Conservation (phyloP, 1,284 basidiomycete species). For the Heterobasidion irregulare region DNA sequence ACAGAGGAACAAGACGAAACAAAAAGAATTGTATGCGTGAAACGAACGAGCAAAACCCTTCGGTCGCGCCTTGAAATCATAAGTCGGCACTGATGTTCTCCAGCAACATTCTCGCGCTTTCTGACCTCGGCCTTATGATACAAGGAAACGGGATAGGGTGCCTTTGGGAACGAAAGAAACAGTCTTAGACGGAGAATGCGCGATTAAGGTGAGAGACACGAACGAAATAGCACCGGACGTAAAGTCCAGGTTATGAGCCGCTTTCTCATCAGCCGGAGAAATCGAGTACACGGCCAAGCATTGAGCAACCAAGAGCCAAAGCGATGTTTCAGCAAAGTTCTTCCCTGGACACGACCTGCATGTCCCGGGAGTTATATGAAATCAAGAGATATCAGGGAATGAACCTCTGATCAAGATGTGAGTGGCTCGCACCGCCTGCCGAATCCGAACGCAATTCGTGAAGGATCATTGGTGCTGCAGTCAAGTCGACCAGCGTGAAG, state of each 20-base stretch:
- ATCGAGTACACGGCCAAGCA: not conserved
- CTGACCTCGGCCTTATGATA: not conserved
- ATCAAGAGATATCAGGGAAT: not conserved
- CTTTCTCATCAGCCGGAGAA: not conserved
- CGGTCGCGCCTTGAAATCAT: too few relatives aligned
- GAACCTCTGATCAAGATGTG: not conserved
- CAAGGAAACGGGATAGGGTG: not conserved
- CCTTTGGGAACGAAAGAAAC: not conserved
- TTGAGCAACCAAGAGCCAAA: not conserved
- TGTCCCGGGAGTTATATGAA: too few relatives aligned
- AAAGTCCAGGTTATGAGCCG: not conserved
- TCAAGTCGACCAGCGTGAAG: not conserved
- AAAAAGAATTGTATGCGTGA: too few relatives aligned
- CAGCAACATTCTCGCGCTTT: not conserved
- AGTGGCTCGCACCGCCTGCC: not conserved
- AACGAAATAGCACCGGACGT: not conserved
- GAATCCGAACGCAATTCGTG: constrained; percentile 1
- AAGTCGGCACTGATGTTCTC: too few relatives aligned
- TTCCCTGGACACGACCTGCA: not conserved
- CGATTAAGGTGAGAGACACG: not conserved
- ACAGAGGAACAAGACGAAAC: too few relatives aligned
- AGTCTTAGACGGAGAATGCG: not conserved
- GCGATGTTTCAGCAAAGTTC: not conserved
- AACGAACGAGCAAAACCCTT: too few relatives aligned
- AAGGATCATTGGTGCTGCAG: not conserved